Conservation (phyloP, 257 asterid species). For the Solanum clarkiae region DNA sequence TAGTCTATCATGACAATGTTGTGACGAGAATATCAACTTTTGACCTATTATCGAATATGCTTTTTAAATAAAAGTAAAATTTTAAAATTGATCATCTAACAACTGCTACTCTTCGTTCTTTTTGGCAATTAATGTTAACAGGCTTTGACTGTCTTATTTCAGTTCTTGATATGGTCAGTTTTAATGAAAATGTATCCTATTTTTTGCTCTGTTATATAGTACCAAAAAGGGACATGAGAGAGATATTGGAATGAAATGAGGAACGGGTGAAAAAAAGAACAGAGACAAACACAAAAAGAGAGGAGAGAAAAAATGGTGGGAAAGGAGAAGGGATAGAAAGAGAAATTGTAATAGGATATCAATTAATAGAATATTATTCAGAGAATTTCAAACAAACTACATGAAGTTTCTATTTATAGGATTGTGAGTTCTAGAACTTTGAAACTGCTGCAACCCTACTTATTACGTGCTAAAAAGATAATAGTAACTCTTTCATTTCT, state of each 20-base stretch:
- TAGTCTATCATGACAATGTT: not conserved
- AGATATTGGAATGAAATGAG: not conserved
- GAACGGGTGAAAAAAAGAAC: not conserved
- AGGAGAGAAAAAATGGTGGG: not conserved
- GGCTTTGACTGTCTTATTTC: not conserved
- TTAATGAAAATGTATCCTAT: not conserved
- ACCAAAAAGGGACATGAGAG: not conserved
- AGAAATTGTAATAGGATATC: not conserved
- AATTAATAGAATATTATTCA: not conserved
- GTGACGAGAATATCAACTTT: not conserved
- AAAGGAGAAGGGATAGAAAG: not conserved
- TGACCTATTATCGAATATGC: not conserved
- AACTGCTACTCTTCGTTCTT: not conserved
- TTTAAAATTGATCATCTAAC: not conserved
- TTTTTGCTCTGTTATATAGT: not conserved
- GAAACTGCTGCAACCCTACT: not conserved
- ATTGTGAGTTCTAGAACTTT: not conserved
- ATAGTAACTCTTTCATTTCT: not conserved
- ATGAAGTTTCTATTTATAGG: not conserved
- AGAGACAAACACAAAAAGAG: not conserved
- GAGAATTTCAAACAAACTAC: not conserved
- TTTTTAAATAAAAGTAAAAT: not conserved
- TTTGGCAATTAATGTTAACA: not conserved
- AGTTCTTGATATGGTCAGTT: not conserved
- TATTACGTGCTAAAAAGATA: not conserved